phyloP scores from a whole-genome alignment of 129 eudicot species.

The Flaveria linearis region DNA sequence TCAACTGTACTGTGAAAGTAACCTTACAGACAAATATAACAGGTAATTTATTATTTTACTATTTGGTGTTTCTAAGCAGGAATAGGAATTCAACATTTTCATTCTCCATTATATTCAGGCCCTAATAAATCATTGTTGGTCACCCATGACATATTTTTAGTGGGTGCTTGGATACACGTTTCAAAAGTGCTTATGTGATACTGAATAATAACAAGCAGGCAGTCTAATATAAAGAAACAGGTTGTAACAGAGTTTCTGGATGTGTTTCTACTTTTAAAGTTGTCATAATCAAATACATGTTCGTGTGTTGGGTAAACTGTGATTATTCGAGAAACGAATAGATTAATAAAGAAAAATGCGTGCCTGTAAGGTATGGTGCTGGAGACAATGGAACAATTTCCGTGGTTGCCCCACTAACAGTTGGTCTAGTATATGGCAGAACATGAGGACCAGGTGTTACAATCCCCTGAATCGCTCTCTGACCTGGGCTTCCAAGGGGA shows the following conservation, averaged over 20 bases:
- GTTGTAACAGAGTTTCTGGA: neutral
- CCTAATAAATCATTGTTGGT: conserved; percentile 5
- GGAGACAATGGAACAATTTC: conserved; percentile 52
- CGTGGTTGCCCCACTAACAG: conserved; percentile 43
- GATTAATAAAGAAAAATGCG: neutral
- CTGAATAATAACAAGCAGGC: neutral
- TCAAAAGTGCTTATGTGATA: neutral
- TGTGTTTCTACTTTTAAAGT: neutral
- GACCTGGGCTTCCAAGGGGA: conserved; percentile 48
- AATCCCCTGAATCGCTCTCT: conserved; percentile 43
- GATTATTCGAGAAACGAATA: neutral
- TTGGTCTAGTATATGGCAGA: conserved; percentile 45
- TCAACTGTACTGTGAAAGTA: neutral
- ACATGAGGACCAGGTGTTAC: conserved; percentile 50
- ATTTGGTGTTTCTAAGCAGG: conserved; percentile 12
- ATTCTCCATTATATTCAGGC: neutral
- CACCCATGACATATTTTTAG: neutral
- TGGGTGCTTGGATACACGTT: neutral
- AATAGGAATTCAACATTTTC: neutral
- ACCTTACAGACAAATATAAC: neutral
- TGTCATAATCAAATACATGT: neutral
- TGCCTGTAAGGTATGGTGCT: conserved; percentile 55
- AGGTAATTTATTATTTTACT: neutral
- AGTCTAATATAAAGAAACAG: neutral
- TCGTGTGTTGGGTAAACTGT: neutral